These are phyloP conservation scores for Blastocystis sp. DNA, from an alignment of 352 stramenopile species.

Conservation along the genomic window DNA sequence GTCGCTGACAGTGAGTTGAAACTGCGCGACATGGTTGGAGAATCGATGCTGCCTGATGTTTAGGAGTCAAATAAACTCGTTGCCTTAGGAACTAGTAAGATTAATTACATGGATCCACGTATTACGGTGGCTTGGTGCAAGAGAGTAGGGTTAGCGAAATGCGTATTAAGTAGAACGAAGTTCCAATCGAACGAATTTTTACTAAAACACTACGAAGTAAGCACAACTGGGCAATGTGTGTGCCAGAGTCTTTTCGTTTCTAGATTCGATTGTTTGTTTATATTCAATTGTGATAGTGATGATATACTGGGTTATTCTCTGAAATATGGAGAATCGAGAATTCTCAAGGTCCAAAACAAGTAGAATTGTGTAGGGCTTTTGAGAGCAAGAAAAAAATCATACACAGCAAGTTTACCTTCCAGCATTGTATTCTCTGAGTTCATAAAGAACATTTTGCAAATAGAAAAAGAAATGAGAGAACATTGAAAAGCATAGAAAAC, in stretches of 20 bases:
- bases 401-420: too few relatives aligned
- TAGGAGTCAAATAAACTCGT: slow-evolving; percentile 99
- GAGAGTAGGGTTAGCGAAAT: neutral
- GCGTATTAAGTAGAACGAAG: slow-evolving; percentile 71
- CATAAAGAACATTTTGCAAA: too few relatives aligned
- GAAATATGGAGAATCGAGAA: too few relatives aligned
- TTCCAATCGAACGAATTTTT: slow-evolving; percentile 96
- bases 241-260: slow-evolving; percentile 90
- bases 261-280: slow-evolving; percentile 47
- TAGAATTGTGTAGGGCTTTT: too few relatives aligned
- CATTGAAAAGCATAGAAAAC: too few relatives aligned
- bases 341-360: too few relatives aligned
- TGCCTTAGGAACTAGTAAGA: slow-evolving; percentile 95
- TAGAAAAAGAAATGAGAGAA: too few relatives aligned
- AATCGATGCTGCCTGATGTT: slow-evolving; percentile 73
- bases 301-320: too few relatives aligned
- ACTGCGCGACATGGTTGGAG: slow-evolving; percentile 26
- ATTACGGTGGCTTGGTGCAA: slow-evolving; percentile 75
- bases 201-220: slow-evolving; percentile 95
- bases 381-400: too few relatives aligned
- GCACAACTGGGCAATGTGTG: slow-evolving; percentile 98
- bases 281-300: too few relatives aligned
- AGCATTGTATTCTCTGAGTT: too few relatives aligned
- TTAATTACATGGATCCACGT: slow-evolving; percentile 99
- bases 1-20: slow-evolving; percentile 13